Percentiles rank a stretch among this genome's conserved stretches.
Evolutionary conservation across 176 grass and related monocot genomes (phyloP).

Genomic region (Metroxylon sagu): DNA sequence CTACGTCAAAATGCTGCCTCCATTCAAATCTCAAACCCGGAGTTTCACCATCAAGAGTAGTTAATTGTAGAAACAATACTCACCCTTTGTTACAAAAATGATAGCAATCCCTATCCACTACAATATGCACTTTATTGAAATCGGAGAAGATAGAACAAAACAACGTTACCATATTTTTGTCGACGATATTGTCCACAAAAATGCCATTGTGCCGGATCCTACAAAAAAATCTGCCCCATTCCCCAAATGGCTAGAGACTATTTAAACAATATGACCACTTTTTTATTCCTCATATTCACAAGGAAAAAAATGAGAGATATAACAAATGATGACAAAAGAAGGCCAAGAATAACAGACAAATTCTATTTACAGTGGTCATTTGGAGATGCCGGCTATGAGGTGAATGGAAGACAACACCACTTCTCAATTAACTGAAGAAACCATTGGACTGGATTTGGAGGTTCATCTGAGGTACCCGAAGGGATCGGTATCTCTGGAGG

Average conservation of each 20-base stretch:
- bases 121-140: too few relatives aligned
- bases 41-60: too few relatives aligned
- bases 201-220: too few relatives aligned
- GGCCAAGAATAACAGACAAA: slow-evolving; percentile 3
- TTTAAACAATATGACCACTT: not conserved
- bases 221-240: not conserved
- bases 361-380: not conserved
- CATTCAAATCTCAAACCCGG: too few relatives aligned
- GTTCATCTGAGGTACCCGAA: slow-evolving; percentile 25
- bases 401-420: slow-evolving; percentile 53
- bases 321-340: slow-evolving; percentile 14
- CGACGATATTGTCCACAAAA: too few relatives aligned
- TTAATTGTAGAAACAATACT: too few relatives aligned
- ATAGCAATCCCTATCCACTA: too few relatives aligned
- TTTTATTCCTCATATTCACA: slow-evolving; percentile 31
- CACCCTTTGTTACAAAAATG: too few relatives aligned
- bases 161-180: too few relatives aligned
- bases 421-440: slow-evolving; percentile 57
- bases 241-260: not conserved
- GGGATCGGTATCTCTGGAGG: slow-evolving; percentile 48
- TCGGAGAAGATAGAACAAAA: too few relatives aligned
- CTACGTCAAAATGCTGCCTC: too few relatives aligned
- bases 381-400: slow-evolving; percentile 25
- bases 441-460: slow-evolving; percentile 35
- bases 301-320: slow-evolving; percentile 17